These are phyloP conservation scores for Sporodiniella umbellata DNA, from an alignment of 371 early-diverging fungal species.

Conservation along the genomic window DNA sequence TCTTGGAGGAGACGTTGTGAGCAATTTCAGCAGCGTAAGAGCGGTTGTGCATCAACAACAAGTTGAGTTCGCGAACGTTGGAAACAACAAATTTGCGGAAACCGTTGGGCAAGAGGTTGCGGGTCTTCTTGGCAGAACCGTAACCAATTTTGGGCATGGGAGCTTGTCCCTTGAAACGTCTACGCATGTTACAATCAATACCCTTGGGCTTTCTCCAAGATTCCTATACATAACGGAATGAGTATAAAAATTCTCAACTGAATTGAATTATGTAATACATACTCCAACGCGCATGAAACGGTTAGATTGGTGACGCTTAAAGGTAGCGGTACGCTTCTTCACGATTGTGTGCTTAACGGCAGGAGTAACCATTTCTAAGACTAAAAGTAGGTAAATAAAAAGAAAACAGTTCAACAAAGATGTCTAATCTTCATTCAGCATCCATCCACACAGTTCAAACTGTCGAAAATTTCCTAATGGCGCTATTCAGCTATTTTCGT, in stretches of 20 bases:
- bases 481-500: background rate
- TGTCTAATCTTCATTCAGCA: too few relatives aligned
- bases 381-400: conserved; percentile 9
- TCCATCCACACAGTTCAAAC: too few relatives aligned
- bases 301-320: conserved; percentile 99
- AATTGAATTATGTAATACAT: conserved; percentile 24
- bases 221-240: conserved; percentile 63
- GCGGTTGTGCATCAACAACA: conserved; percentile 98
- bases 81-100: conserved; percentile 97
- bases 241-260: too few relatives aligned
- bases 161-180: conserved; percentile 86
- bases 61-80: conserved; percentile 95
- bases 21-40: conserved; percentile 99
- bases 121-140: conserved; percentile 95
- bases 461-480: too few relatives aligned
- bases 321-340: conserved; percentile 98
- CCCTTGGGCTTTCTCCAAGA: conserved; percentile 99
- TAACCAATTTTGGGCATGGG: conserved; percentile 99
- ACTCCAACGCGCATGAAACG: conserved; percentile 95
- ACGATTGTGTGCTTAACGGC: conserved; percentile 90
- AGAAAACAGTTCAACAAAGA: too few relatives aligned
- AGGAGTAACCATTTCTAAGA: conserved; percentile 84
- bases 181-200: conserved; percentile 86
- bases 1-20: conserved; percentile 96
- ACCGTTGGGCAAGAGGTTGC: conserved; percentile 96